phyloP scores from a whole-genome alignment of 768 basidiomycete genomes.

The Mycena filopes region DNA sequence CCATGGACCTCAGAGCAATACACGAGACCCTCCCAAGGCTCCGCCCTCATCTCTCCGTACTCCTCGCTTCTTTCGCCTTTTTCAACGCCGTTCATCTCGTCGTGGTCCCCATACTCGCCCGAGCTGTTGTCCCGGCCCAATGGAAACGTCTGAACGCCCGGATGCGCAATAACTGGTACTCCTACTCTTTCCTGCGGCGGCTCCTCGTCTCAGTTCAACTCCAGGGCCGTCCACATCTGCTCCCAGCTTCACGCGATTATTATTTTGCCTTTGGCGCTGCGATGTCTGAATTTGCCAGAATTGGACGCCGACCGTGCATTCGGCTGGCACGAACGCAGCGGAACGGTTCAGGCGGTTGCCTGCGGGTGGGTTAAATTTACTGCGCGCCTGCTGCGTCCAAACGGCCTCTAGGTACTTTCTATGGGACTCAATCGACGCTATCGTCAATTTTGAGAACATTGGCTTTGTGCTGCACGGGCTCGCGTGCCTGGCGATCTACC shows the following conservation, averaged over 20 bases:
- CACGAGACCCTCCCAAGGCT: conserved; percentile 56
- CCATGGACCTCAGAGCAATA: conserved; percentile 20
- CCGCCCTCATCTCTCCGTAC: conserved; percentile 62
- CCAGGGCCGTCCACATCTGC: conserved; percentile 75
- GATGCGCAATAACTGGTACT: conserved; percentile 70
- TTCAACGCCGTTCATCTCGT: conserved; percentile 70
- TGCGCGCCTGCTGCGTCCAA: neutral
- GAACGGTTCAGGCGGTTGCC: conserved; percentile 73
- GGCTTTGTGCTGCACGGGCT: conserved; percentile 84
- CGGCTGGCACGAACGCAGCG: conserved; percentile 74
- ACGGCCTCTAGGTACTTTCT: conserved; percentile 69
- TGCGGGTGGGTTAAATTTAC: conserved; percentile 58
- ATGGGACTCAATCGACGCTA: conserved; percentile 83
- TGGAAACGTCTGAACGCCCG: conserved; percentile 59
- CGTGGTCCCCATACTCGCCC: conserved; percentile 65
- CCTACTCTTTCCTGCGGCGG: neutral
- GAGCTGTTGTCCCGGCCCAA: conserved; percentile 55
- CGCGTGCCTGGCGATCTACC: conserved; percentile 72
- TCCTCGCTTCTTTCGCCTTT: conserved; percentile 63
- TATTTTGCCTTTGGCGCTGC: conserved; percentile 71
- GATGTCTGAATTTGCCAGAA: conserved; percentile 58
- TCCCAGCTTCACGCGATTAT: conserved; percentile 80
- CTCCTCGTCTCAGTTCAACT: conserved; percentile 22
- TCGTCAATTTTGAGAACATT: conserved; percentile 72
- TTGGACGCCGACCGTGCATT: conserved; percentile 74